Evolutionary conservation across 1,139 yeast genomes (phyloP), one percentile per base, ranked within the genome.

Genomic region (Starmera stellimalicola): DNA sequence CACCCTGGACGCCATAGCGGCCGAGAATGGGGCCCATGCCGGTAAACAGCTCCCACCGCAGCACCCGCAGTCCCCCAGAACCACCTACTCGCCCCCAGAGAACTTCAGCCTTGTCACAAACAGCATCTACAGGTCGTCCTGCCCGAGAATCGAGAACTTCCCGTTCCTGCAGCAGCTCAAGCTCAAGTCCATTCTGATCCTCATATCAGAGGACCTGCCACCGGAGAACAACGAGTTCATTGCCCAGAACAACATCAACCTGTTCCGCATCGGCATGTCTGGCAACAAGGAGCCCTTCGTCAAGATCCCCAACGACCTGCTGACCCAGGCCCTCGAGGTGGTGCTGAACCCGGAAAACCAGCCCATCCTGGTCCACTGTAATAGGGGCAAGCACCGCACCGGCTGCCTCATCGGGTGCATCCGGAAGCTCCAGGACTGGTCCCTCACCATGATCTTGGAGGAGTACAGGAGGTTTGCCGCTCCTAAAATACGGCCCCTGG

Each of bases 271-370:
- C 29, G 96, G 96, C 3, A 74, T 91, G 77, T 79, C 94, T 18
- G 98, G 98, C 6, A 91, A 91, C 55, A 91, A 91, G 54, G 96
- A 87, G 54, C 95, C 95, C 12, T 85, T 85, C 63, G 95, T 84
- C 25, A 81, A 82, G 45, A 65, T 91, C 35, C 79, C 93, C 27
- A 77, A 82, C 19, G 79, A 76, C 27, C 63, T 82, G 30, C 75
- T 91, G 31, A 81, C 93, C 0, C 73, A 75, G 40, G 96, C 97
- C 0, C 63, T 88, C 40, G 77, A 80, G 48, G 77, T 87, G 18
- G 85, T 87, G 11, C 57, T 87, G 12, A 68, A 91, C 48, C 95
- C 95, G 0, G 74, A 55, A 14, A 88, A 91, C 55, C 97, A 87
- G 38, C 98, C 98, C 0, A 65, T 91, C 11, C 63, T 91, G 39